A percentile compares a stretch with the other conserved stretches of the same genome.
phyloP scores from a whole-genome alignment of 371 early-diverging fungal genomes.

The Rhizopus microsporus region DNA sequence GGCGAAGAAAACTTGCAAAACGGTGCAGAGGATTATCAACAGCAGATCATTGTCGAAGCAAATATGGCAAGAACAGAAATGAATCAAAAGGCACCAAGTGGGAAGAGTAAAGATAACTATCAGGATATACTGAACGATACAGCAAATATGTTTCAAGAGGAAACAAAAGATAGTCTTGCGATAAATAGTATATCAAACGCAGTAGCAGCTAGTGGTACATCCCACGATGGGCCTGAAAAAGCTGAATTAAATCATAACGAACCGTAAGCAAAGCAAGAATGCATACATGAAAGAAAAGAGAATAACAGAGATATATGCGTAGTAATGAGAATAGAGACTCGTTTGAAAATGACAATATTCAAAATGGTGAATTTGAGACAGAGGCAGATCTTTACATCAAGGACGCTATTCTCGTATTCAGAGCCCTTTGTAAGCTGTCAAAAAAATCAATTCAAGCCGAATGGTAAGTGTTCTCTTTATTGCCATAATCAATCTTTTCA shows the following conservation, averaged over 20 bases:
- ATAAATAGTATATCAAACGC: background rate
- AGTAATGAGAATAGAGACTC: slow-evolving; percentile 26
- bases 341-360: slow-evolving; percentile 34
- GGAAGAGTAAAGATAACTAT: slow-evolving; percentile 42
- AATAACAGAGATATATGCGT: background rate
- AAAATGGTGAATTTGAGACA: slow-evolving; percentile 30
- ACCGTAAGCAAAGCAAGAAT: background rate
- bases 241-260: background rate
- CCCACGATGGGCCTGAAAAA: background rate
- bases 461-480: slow-evolving; percentile 30
- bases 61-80: slow-evolving; percentile 53
- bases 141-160: slow-evolving; percentile 47
- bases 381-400: slow-evolving; percentile 55
- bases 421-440: slow-evolving; percentile 92
- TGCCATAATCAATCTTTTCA: background rate
- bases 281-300: background rate
- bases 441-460: slow-evolving; percentile 65
- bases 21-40: slow-evolving; percentile 25
- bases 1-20: background rate
- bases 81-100: slow-evolving; percentile 37
- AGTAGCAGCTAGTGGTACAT: background rate
- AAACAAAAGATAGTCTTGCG: slow-evolving; percentile 11
- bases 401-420: slow-evolving; percentile 88
- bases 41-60: slow-evolving; percentile 53
- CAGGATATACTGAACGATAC: slow-evolving; percentile 51